phyloP scores from a whole-genome alignment of 108 stramenopile species.

The Skeletonema marinoi region DNA sequence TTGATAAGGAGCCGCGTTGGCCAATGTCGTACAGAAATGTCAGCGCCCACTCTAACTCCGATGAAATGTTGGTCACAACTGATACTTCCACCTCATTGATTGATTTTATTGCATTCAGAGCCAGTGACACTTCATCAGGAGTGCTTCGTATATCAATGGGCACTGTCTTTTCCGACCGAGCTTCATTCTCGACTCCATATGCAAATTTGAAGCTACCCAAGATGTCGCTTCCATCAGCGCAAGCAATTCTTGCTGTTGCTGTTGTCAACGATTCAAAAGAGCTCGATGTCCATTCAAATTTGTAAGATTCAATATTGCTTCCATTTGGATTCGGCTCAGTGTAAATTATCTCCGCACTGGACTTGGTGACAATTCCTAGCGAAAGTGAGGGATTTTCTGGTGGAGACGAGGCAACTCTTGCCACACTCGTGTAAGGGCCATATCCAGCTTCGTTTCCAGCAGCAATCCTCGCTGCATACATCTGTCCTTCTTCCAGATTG shows the following conservation, averaged over 20 bases:
- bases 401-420: conserved; percentile 11
- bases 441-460: conserved; percentile 48
- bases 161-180: conserved; percentile 12
- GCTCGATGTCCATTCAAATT: conserved; percentile 55
- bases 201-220: conserved; percentile 25
- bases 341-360: conserved; percentile 33
- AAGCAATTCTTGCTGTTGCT: conserved; percentile 24
- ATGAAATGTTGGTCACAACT: conserved; percentile 8
- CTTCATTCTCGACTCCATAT: conserved; percentile 20
- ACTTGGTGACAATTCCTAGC: conserved; percentile 33
- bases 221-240: conserved; percentile 30
- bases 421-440: conserved; percentile 45
- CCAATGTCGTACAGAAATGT: conserved; percentile 28
- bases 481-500: conserved; percentile 29
- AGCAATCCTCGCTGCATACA: conserved; percentile 41
- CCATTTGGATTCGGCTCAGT: conserved; percentile 39
- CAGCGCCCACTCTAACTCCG: conserved; percentile 30
- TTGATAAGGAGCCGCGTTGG: conserved; percentile 7
- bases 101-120: conserved; percentile 15
- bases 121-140: conserved; percentile 17
- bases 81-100: conserved; percentile 23
- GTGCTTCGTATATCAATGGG: conserved; percentile 25
- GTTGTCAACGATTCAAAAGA: conserved; percentile 19
- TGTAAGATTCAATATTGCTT: conserved; percentile 43
- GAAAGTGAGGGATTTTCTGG: conserved; percentile 29